These are phyloP conservation scores for Ophiostoma sp. DNA, from an alignment of 2,329 filamentous ascomycete genomes.

Conservation along the genomic window DNA sequence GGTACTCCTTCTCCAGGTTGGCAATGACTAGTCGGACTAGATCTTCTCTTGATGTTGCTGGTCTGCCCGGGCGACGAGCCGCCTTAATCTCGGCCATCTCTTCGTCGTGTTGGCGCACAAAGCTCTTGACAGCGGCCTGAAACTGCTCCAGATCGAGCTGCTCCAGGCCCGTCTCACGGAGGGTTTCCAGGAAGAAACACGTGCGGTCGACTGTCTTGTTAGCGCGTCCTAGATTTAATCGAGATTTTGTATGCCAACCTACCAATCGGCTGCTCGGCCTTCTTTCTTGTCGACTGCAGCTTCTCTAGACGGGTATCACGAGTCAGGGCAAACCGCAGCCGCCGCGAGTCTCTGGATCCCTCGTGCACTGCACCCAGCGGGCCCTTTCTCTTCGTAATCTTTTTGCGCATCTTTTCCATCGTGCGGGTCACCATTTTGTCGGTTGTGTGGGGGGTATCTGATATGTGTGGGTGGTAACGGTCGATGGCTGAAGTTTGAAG, in stretches of 20 bases:
- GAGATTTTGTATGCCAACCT: neutral
- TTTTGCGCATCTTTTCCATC: conserved; percentile 80
- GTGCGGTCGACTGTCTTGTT: conserved; percentile 25
- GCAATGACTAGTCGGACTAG: conserved; percentile 66
- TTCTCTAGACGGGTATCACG: conserved; percentile 79
- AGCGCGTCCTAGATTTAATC: neutral
- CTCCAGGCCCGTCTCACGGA: conserved; percentile 47
- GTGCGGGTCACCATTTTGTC: conserved; percentile 57
- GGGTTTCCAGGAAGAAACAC: conserved; percentile 48
- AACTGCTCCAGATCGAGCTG: conserved; percentile 53
- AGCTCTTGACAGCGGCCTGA: conserved; percentile 59
- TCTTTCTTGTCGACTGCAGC: conserved; percentile 62
- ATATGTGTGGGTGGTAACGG: neutral
- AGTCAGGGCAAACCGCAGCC: conserved; percentile 70
- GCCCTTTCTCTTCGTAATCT: conserved; percentile 76
- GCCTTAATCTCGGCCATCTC: conserved; percentile 62
- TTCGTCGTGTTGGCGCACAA: conserved; percentile 64
- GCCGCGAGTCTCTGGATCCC: conserved; percentile 79
- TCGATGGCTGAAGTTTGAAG: neutral
- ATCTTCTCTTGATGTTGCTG: conserved; percentile 71
- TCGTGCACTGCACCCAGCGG: conserved; percentile 73
- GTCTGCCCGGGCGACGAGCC: conserved; percentile 69
- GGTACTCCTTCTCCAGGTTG: conserved; percentile 70
- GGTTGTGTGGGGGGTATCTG: conserved; percentile 1
- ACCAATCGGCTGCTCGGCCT: conserved; percentile 60